These are phyloP conservation scores for Ophiostoma australiae DNA, from an alignment of 2,329 filamentous ascomycete species.

Conservation along the genomic window DNA sequence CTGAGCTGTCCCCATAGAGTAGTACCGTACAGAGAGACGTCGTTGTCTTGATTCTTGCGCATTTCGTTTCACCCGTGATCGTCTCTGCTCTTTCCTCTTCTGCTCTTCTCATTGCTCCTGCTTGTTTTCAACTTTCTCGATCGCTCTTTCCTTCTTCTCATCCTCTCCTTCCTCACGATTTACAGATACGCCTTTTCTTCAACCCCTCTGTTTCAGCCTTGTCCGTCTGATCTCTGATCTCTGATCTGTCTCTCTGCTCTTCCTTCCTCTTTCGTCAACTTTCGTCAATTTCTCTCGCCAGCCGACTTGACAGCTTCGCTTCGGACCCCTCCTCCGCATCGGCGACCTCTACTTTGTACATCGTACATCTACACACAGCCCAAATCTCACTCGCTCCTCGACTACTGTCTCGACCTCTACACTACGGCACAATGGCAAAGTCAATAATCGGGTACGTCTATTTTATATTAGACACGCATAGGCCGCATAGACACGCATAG, in stretches of 20 bases:
- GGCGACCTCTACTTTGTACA: neutral
- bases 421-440: neutral
- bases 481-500: neutral
- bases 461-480: neutral
- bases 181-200: too few relatives aligned
- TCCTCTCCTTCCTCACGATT: neutral
- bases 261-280: neutral
- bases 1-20: neutral
- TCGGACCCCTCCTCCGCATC: neutral
- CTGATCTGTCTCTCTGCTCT: neutral
- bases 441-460: slow-evolving; percentile 1
- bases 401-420: neutral
- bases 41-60: neutral
- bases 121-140: neutral
- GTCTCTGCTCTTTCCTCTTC: neutral
- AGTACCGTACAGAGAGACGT: neutral
- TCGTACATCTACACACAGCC: too few relatives aligned
- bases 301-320: neutral
- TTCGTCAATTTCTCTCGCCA: too few relatives aligned
- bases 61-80: slow-evolving; percentile 1
- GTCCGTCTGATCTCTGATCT: neutral
- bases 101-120: neutral
- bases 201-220: neutral
- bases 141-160: neutral
- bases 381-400: neutral